Evolutionary conservation across 2,329 filamentous ascomycete species (phyloP), one percentile per base, ranked within the genome.

Genomic region (Penicillium capsulatum): DNA sequence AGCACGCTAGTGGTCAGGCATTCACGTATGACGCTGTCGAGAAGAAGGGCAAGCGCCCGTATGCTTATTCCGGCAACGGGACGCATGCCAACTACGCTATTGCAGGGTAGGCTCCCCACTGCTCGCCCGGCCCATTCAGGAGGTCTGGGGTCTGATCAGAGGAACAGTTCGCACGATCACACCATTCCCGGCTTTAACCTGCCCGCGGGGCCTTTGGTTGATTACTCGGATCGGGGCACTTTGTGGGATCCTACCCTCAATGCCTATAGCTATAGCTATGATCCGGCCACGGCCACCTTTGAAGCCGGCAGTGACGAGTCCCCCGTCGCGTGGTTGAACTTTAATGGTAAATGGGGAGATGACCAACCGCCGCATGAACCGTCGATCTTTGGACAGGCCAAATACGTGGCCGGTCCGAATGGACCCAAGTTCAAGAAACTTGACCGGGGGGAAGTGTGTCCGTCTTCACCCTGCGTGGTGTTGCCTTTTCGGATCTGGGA

Each of bases 71-170:
- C 2, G 73, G 75, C 0, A 76, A 76, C 34, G 81, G 81, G 7
- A 75, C 73, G 0, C 81, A 85, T 59, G 81, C 81, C 7, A 79
- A 78, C 53, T 84, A 84, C 57, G 77, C 79, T 13, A 76, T 73
- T 5, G 34, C 61, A 9, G 81, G 68, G 67, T 69, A 47, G 44
- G 40, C 3, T 13, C n/a, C 13, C 22, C n/a, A 8, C 11, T 11
- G 26, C 10, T 35, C 17, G 13, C 11, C 2, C 9, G 3, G n/a
- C n/a, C 17, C n/a, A 11, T 7, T 24, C 7, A 7, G 16, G 3
- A 5, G 14, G 22, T 11, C 7, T 24, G 22, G 7, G 22, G 7
- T 7, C 22, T 36, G 19, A 37, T 27, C 22, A 5, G 15, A 3
- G n/a, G 16, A 17, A 26, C 22, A 69, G 80, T 2, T 68, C 63